Percentiles rank a stretch among this genome's conserved stretches.
phyloP scores from a whole-genome alignment of 2,329 filamentous ascomycete genomes.

The Alternaria sp. region DNA sequence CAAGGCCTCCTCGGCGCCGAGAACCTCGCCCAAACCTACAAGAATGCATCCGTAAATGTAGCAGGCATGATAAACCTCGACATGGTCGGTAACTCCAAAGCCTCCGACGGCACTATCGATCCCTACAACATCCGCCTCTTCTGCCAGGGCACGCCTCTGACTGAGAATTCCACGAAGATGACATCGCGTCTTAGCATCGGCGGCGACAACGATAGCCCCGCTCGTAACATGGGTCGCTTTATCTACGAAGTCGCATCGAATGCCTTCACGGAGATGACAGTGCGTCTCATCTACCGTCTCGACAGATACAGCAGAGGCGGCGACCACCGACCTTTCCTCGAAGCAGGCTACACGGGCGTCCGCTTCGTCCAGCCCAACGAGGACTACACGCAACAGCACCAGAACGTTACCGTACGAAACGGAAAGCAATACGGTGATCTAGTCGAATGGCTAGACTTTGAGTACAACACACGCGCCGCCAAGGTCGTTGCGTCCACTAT shows the following conservation, averaged over 20 bases:
- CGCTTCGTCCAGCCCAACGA: slow-evolving; percentile 64
- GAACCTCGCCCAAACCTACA: slow-evolving; percentile 58
- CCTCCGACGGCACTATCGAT: slow-evolving; percentile 51
- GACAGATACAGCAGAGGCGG: slow-evolving; percentile 63
- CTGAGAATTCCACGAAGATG: slow-evolving; percentile 48
- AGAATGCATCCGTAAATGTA: slow-evolving; percentile 57
- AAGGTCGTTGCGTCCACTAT: slow-evolving; percentile 60
- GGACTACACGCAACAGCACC: slow-evolving; percentile 63
- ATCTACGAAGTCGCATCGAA: slow-evolving; percentile 61
- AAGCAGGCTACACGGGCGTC: slow-evolving; percentile 58
- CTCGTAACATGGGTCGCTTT: slow-evolving; percentile 60
- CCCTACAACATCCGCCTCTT: slow-evolving; percentile 61
- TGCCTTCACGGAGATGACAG: slow-evolving; percentile 58
- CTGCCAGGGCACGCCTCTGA: slow-evolving; percentile 54
- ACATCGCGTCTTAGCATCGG: slow-evolving; percentile 46
- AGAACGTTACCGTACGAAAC: slow-evolving; percentile 56
- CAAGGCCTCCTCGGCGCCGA: slow-evolving; percentile 59
- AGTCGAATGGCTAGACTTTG: slow-evolving; percentile 60
- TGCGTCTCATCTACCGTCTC: slow-evolving; percentile 60
- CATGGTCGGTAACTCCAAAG: slow-evolving; percentile 58
- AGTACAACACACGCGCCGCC: slow-evolving; percentile 60
- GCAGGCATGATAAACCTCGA: slow-evolving; percentile 63
- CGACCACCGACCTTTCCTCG: slow-evolving; percentile 61
- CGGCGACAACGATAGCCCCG: slow-evolving; percentile 59
- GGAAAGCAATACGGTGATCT: slow-evolving; percentile 62